A percentile compares a stretch with the other conserved stretches of the same genome.
These are phyloP conservation scores for Aureobasidium sp. DNA, from an alignment of 2,329 filamentous ascomycete genomes.

Conservation along the genomic window DNA sequence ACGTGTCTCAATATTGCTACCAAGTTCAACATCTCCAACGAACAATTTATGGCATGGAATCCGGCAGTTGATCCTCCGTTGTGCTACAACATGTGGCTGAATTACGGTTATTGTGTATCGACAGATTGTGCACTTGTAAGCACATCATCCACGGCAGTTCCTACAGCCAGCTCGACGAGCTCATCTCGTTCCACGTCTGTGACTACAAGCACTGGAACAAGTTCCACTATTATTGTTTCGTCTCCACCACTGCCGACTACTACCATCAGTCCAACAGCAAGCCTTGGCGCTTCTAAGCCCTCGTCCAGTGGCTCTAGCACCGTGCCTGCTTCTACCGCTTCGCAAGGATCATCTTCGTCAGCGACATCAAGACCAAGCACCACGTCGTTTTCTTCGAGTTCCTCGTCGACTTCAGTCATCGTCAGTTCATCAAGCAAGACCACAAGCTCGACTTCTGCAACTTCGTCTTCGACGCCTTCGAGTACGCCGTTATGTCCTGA, in stretches of 20 bases:
- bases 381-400: not conserved
- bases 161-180: not conserved
- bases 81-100: constrained; percentile 19
- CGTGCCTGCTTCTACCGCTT: not conserved
- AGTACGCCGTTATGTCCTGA: constrained; percentile 12
- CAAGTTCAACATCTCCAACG: constrained; percentile 16
- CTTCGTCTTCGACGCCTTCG: constrained; percentile 5
- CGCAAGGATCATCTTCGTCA: not conserved
- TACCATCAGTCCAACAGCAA: not conserved
- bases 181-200: constrained; percentile 5
- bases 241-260: constrained; percentile 29
- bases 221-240: constrained; percentile 41
- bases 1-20: constrained; percentile 19
- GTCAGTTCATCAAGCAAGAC: not conserved
- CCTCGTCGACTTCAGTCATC: not conserved
- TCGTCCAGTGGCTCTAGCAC: not conserved
- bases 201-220: constrained; percentile 27
- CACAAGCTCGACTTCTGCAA: not conserved
- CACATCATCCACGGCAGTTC: not conserved
- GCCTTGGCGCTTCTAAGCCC: not conserved
- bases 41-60: constrained; percentile 22
- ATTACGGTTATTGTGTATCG: constrained; percentile 22
- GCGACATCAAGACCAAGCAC: not conserved
- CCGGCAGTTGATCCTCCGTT: constrained; percentile 19
- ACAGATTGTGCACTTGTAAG: constrained; percentile 14